Percentiles rank a stretch among this genome's conserved stretches.
Evolutionary conservation across 768 basidiomycete genomes (phyloP).

Genomic region (Naematelia encephala): DNA sequence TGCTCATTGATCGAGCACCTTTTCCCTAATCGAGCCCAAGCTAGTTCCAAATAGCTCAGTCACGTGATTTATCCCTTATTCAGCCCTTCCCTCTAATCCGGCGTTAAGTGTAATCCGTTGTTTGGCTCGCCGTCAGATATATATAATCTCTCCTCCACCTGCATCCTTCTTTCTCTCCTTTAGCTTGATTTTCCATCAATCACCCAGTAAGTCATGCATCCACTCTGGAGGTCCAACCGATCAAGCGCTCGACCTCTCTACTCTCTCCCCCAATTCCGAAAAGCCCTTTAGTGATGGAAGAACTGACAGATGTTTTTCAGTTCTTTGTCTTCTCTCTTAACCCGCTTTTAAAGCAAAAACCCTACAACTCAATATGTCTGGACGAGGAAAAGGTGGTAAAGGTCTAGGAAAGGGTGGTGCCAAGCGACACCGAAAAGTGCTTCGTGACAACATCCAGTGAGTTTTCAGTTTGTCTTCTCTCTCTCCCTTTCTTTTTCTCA

Average conservation of each 20-base stretch:
- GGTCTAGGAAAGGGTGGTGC: slow-evolving; percentile 55
- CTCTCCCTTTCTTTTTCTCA: background rate
- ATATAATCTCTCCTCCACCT: background rate
- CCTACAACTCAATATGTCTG: slow-evolving; percentile 48
- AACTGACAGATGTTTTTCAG: too few relatives aligned
- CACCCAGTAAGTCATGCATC: background rate
- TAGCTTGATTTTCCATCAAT: background rate
- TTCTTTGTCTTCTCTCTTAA: slow-evolving; percentile 10
- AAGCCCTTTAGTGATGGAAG: too few relatives aligned
- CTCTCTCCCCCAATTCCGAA: background rate
- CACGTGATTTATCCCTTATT: background rate
- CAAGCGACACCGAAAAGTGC: slow-evolving; percentile 55
- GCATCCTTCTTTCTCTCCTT: background rate
- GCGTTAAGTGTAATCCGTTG: background rate
- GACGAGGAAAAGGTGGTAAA: slow-evolving; percentile 54
- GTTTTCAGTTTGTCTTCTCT: slow-evolving; percentile 7
- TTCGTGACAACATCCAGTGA: slow-evolving; percentile 54
- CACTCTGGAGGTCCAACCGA: background rate
- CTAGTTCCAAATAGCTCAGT: background rate
- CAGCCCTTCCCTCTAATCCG: background rate
- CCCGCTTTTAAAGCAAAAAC: background rate
- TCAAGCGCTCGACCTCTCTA: background rate
- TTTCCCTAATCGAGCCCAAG: too few relatives aligned
- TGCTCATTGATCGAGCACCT: too few relatives aligned
- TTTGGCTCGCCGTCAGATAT: background rate